Evolutionary conservation across 768 basidiomycete genomes (phyloP).

Genomic region (Postia placenta): DNA sequence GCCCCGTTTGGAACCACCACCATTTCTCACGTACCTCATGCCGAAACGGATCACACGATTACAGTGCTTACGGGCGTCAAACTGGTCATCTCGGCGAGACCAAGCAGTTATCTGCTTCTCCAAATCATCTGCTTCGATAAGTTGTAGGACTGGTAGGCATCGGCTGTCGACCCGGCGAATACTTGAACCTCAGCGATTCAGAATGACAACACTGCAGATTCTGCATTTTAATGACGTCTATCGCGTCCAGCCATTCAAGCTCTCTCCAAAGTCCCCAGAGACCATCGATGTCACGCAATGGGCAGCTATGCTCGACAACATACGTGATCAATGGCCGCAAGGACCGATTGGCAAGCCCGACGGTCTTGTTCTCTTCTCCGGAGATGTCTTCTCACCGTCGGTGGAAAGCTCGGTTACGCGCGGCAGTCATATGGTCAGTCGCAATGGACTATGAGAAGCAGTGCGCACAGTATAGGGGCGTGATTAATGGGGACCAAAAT

Average conservation of each 20-base stretch:
- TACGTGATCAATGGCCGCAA: slow-evolving; percentile 52
- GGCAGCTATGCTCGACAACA: slow-evolving; percentile 57
- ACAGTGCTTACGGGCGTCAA: not conserved
- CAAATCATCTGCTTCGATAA: no score
- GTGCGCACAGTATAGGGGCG: no score
- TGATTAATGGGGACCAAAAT: no score
- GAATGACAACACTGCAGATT: slow-evolving; percentile 39
- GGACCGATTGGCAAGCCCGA: slow-evolving; percentile 47
- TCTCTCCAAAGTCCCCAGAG: slow-evolving; percentile 41
- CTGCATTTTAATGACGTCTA: slow-evolving; percentile 83
- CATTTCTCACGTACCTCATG: not conserved
- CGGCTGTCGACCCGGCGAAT: no score
- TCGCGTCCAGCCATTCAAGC: slow-evolving; percentile 71
- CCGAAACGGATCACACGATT: not conserved
- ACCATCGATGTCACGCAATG: slow-evolving; percentile 90
- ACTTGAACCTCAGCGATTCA: not conserved
- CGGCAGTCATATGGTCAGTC: slow-evolving; percentile 87
- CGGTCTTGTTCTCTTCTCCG: slow-evolving; percentile 81
- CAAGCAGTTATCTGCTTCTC: not conserved
- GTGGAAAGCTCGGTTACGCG: slow-evolving; percentile 84
- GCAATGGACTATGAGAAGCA: not conserved
- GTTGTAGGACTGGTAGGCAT: no score
- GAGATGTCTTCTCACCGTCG: slow-evolving; percentile 84
- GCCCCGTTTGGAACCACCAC: no score
- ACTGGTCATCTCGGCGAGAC: not conserved